A percentile compares a stretch with the other conserved stretches of the same genome.
These are phyloP conservation scores for Tolypocladium nubicola DNA, from an alignment of 2,329 filamentous ascomycete species.

Conservation along the genomic window DNA sequence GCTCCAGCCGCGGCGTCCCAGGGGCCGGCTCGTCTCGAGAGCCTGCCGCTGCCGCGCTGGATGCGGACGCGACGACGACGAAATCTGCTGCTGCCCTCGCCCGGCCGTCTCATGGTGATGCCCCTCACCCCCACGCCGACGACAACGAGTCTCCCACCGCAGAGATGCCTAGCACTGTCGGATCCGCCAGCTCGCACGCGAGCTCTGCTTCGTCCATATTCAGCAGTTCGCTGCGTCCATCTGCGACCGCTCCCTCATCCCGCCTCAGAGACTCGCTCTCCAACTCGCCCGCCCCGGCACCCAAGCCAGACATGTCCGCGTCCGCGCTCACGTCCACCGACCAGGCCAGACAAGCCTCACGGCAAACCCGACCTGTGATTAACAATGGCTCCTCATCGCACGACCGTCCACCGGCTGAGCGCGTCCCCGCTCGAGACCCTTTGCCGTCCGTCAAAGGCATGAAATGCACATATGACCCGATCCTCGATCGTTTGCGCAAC, in stretches of 20 bases:
- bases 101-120: slow-evolving; percentile 13
- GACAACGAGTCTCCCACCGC: slow-evolving; percentile 50
- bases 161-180: slow-evolving; percentile 60
- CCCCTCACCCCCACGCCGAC: slow-evolving; percentile 37
- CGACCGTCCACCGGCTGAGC: slow-evolving; percentile 23
- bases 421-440: slow-evolving; percentile 47
- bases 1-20: slow-evolving; percentile 13
- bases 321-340: slow-evolving; percentile 37
- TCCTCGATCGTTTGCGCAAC: slow-evolving; percentile 38
- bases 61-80: slow-evolving; percentile 12
- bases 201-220: slow-evolving; percentile 65
- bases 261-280: slow-evolving; percentile 40
- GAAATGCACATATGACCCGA: slow-evolving; percentile 52
- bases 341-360: slow-evolving; percentile 16
- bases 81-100: slow-evolving; percentile 3
- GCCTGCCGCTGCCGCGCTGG: slow-evolving; percentile 10
- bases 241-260: slow-evolving; percentile 30
- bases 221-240: slow-evolving; percentile 37
- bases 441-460: slow-evolving; percentile 41
- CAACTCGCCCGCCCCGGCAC: slow-evolving; percentile 33
- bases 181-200: slow-evolving; percentile 61
- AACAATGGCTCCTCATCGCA: slow-evolving; percentile 23
- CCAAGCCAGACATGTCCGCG: slow-evolving; percentile 46
- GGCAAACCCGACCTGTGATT: slow-evolving; percentile 16
- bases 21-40: slow-evolving; percentile 12